phyloP scores from a whole-genome alignment of 805 yeast species.

The Tetrapisispora iriomotensis region DNA sequence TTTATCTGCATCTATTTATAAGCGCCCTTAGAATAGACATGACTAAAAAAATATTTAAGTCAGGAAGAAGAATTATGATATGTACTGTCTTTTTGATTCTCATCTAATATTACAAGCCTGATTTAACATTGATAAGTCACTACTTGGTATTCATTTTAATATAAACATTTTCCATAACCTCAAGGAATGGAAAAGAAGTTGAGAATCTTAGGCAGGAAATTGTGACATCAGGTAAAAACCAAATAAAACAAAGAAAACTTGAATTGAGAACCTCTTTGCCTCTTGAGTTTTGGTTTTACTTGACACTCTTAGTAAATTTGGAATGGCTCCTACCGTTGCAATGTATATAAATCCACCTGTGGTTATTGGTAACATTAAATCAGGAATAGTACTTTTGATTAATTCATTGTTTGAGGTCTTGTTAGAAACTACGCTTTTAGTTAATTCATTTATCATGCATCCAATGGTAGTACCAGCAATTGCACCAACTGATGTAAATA shows the following conservation, averaged over 20 bases:
- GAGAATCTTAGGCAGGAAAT: constrained; percentile 15
- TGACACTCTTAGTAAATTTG: constrained; percentile 48
- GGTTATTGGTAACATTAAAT: constrained; percentile 55
- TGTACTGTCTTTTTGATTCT: no score
- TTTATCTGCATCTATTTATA: no score
- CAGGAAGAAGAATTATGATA: no score
- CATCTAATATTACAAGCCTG: no score
- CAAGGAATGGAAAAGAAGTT: no score
- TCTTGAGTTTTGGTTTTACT: constrained; percentile 32
- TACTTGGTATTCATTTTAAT: no score
- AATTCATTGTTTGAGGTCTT: background rate
- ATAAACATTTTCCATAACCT: no score
- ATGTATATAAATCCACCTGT: constrained; percentile 72
- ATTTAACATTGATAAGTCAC: no score
- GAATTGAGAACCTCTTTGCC: constrained; percentile 33
- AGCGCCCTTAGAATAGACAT: no score
- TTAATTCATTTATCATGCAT: constrained; percentile 41
- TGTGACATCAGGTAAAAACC: constrained; percentile 52
- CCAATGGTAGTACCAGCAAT: constrained; percentile 58
- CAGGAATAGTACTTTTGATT: constrained; percentile 15
- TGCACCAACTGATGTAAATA: constrained; percentile 57
- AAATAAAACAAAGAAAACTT: constrained; percentile 38
- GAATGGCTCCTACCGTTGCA: constrained; percentile 66
- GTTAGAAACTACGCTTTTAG: constrained; percentile 9
- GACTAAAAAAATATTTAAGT: no score